phyloP scores from a whole-genome alignment of 345 rosid species.

The Sonneratia alba region DNA sequence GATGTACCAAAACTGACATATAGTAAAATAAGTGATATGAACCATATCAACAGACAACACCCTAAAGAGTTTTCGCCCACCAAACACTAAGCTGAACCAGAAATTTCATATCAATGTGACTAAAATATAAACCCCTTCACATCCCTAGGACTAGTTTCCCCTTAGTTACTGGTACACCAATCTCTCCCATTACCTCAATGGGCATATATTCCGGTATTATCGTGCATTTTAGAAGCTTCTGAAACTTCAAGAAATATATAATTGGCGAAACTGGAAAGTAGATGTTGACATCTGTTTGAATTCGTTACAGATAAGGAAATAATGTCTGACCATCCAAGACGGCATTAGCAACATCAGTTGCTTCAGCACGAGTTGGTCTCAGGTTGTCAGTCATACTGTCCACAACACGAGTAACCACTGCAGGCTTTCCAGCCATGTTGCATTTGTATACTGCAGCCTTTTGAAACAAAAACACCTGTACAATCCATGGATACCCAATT shows the following conservation, averaged over 20 bases:
- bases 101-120: background rate
- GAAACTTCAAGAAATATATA: background rate
- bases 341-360: conserved; percentile 99
- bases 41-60: background rate
- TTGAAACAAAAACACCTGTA: conserved; percentile 88
- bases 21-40: background rate
- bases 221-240: background rate
- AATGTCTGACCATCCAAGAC: conserved; percentile 66
- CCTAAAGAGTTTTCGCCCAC: background rate
- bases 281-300: background rate
- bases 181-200: background rate
- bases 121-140: background rate
- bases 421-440: conserved; percentile 98
- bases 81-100: too few species aligned
- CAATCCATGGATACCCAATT: conserved; percentile 7
- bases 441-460: conserved; percentile 95
- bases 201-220: background rate
- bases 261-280: background rate
- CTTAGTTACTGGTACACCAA: background rate
- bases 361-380: conserved; percentile 96
- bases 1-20: background rate
- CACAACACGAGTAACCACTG: conserved; percentile 93
- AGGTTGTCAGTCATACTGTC: conserved; percentile 97
- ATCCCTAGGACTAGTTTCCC: background rate
- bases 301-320: background rate